Evolutionary conservation across 2,329 filamentous ascomycete genomes (phyloP), one percentile per base, ranked within the genome.

Genomic region (Aspergillus arachidicola): DNA sequence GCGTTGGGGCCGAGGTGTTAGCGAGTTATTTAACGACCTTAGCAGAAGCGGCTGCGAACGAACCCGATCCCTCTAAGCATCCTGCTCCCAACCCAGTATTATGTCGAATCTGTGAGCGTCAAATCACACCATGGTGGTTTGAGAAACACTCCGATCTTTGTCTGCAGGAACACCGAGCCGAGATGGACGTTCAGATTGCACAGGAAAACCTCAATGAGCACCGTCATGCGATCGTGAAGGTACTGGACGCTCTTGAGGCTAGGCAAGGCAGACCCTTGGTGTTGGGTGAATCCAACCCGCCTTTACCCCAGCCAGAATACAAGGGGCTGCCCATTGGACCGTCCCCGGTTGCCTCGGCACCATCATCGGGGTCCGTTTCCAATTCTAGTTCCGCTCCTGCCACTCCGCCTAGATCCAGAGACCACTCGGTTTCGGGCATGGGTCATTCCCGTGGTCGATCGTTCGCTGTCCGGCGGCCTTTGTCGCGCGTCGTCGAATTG

Each of bases 101-200:
- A 19, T 99, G 95, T 78, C 93, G 95, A 58, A 98, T 99, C 60
- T 99, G 95, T 77, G 95, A 99, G 76, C 92, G 95, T 59, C 93
- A 97, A 66, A 98, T 99, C 64, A 93, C 93, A 5, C 93, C 94
- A 0, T 99, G 95, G 95, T 99, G 95, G 96, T 99, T 99, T 71
- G 95, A 99, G 79, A 99, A 98, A 78, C 95, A 99, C 76, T 97
- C 94, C 2, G 96, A 99, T 72, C 82, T 98, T 23, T 99, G 95
- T 74, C 83, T 97, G 60, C 94, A 98, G 75, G 95, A 99, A 76
- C 95, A 99, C 75, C 90, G 91, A 58, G 94, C 95, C 0, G 95
- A 99, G 76, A 96, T 97, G 92, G 94, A 98, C 71, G 93, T 99
- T 4, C 94, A 99, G 75, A 90, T 98, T 84, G 89, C 94, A 6